Conservation (phyloP, 192 early-diverging fungal species). For the Entophlyctis luteolus region DNA sequence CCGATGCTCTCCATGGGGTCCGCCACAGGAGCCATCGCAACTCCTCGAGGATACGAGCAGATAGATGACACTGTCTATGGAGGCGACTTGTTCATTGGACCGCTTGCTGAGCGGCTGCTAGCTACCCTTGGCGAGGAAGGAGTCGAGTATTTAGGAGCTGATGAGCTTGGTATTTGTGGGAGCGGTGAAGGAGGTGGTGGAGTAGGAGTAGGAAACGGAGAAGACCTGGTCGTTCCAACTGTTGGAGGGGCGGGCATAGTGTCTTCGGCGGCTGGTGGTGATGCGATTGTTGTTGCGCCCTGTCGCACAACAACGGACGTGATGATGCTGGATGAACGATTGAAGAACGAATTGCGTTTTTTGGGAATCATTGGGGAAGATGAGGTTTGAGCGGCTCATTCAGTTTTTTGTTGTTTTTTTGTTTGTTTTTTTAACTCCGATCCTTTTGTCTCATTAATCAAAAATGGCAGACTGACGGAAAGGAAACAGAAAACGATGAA, state of each 20-base stretch:
- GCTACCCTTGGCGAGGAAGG: conserved; percentile 66
- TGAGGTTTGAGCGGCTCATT: conserved; percentile 37
- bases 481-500: conserved; percentile 45
- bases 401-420: not conserved
- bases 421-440: not conserved
- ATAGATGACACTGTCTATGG: conserved; percentile 39
- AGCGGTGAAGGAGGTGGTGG: conserved; percentile 38
- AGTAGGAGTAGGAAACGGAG: conserved; percentile 23
- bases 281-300: not conserved
- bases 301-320: conserved; percentile 46
- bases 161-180: not conserved
- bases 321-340: conserved; percentile 71
- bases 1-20: not conserved
- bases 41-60: conserved; percentile 29
- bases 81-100: conserved; percentile 61
- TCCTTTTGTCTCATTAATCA: not conserved
- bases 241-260: not conserved
- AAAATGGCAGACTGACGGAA: not conserved
- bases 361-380: conserved; percentile 79
- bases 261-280: not conserved
- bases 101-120: conserved; percentile 74
- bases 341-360: conserved; percentile 77
- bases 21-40: not conserved
- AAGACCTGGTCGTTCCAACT: conserved; percentile 27
- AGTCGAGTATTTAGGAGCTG: conserved; percentile 22